phyloP scores from a whole-genome alignment of 768 basidiomycete genomes.

The Amanita phalloides region DNA sequence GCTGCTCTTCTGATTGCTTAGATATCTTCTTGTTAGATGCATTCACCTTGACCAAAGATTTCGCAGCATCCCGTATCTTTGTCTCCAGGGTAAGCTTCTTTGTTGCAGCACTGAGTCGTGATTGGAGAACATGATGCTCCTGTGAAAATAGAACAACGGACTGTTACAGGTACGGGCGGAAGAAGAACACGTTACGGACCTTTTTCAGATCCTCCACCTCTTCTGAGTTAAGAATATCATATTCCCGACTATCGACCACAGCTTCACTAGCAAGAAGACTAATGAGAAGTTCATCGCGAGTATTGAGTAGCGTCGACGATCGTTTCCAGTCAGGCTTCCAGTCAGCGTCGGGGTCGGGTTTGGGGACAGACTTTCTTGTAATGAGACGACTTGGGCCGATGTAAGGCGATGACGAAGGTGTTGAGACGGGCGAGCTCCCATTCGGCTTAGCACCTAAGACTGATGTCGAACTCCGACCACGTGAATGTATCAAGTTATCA shows the following conservation, averaged over 20 bases:
- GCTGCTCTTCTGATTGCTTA: constrained; percentile 59
- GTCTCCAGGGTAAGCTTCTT: constrained; percentile 75
- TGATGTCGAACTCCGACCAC: constrained; percentile 3
- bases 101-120: constrained; percentile 52
- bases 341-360: constrained; percentile 16
- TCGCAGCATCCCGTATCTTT: constrained; percentile 80
- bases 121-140: constrained; percentile 67
- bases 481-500: neutral
- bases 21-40: constrained; percentile 44
- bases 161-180: neutral
- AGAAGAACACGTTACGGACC: constrained; percentile 15
- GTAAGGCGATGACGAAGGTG: constrained; percentile 31
- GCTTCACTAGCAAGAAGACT: constrained; percentile 91
- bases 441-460: constrained; percentile 10
- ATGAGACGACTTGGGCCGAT: constrained; percentile 20
- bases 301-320: constrained; percentile 35
- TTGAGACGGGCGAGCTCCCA: constrained; percentile 16
- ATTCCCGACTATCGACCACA: constrained; percentile 80
- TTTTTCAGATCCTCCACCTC: constrained; percentile 43
- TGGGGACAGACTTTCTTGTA: constrained; percentile 22
- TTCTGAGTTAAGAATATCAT: constrained; percentile 55
- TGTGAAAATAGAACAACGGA: constrained; percentile 19
- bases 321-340: constrained; percentile 34
- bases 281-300: constrained; percentile 78
- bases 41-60: constrained; percentile 64